These are phyloP conservation scores for Allomyces javanicus DNA, from an alignment of 192 early-diverging fungal species.

Conservation along the genomic window DNA sequence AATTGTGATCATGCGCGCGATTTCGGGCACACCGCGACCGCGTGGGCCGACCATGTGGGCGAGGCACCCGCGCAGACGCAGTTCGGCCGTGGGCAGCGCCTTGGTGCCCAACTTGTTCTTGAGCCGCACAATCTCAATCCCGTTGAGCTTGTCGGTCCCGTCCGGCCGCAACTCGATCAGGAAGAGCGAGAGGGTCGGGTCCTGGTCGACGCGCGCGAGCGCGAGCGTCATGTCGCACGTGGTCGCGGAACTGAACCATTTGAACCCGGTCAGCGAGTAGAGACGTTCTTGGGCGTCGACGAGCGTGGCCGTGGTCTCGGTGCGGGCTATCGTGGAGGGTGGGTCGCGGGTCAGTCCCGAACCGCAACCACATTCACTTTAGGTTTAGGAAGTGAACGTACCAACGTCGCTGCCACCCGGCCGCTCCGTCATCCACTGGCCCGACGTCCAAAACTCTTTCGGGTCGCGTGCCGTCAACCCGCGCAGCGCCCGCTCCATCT, in stretches of 20 bases:
- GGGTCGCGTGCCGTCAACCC: slow-evolving; percentile 26
- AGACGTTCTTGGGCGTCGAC: slow-evolving; percentile 9
- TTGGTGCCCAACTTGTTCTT: slow-evolving; percentile 55
- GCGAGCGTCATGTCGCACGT: slow-evolving; percentile 46
- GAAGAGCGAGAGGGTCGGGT: slow-evolving; percentile 27
- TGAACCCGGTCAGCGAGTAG: slow-evolving; percentile 39
- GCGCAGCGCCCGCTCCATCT: slow-evolving; percentile 18
- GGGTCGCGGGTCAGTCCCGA: background rate
- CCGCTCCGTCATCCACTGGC: slow-evolving; percentile 63
- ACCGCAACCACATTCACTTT: background rate
- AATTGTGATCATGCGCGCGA: slow-evolving; percentile 45
- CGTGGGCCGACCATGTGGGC: slow-evolving; percentile 16
- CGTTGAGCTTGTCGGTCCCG: slow-evolving; percentile 31
- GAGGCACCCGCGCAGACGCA: slow-evolving; percentile 23
- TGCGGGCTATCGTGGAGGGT: slow-evolving; percentile 11
- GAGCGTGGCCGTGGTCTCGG: slow-evolving; percentile 40
- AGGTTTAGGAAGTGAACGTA: too few relatives aligned
- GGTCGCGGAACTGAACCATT: slow-evolving; percentile 57
- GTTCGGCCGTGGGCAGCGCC: slow-evolving; percentile 49
- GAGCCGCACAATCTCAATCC: slow-evolving; percentile 41
- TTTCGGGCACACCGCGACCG: slow-evolving; percentile 24
- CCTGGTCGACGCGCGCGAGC: slow-evolving; percentile 24
- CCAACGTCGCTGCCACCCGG: slow-evolving; percentile 47
- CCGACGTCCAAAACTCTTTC: slow-evolving; percentile 34
- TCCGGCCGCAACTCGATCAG: slow-evolving; percentile 27